These are phyloP conservation scores for Wickerhamiella lipophila DNA, from an alignment of 805 yeast species.

Conservation along the genomic window DNA sequence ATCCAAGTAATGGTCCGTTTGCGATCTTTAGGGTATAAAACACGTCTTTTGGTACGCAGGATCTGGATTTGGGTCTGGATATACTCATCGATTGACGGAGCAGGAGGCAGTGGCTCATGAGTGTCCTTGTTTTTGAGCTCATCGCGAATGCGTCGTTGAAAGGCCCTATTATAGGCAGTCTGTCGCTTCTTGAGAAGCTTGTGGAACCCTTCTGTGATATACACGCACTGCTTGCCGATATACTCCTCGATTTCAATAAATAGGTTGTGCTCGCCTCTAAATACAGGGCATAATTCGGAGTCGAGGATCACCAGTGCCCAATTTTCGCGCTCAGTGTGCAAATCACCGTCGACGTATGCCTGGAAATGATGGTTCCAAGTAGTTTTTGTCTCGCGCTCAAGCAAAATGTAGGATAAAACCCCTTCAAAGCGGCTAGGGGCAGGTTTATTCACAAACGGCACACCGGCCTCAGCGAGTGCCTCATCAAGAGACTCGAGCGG, in stretches of 20 bases:
- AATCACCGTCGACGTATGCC: conserved; percentile 7
- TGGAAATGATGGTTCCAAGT: background rate
- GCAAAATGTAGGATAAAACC: background rate
- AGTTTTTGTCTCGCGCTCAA: background rate
- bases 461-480: background rate
- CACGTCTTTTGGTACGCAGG: background rate
- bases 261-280: background rate
- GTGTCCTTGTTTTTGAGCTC: background rate
- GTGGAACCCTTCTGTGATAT: conserved; percentile 4
- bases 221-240: background rate
- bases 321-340: conserved; percentile 3
- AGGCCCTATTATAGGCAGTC: background rate
- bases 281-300: background rate
- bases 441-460: background rate
- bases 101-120: background rate
- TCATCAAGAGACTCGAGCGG: background rate
- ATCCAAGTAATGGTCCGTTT: background rate
- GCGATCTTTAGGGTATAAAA: background rate
- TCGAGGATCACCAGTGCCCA: background rate
- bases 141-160: conserved; percentile 1
- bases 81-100: background rate
- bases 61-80: background rate
- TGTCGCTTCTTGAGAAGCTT: background rate
- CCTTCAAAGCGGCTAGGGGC: background rate
- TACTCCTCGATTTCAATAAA: background rate